These are phyloP conservation scores for Phellopilus nigrolimitatus DNA, from an alignment of 1,284 basidiomycete species.

Conservation along the genomic window DNA sequence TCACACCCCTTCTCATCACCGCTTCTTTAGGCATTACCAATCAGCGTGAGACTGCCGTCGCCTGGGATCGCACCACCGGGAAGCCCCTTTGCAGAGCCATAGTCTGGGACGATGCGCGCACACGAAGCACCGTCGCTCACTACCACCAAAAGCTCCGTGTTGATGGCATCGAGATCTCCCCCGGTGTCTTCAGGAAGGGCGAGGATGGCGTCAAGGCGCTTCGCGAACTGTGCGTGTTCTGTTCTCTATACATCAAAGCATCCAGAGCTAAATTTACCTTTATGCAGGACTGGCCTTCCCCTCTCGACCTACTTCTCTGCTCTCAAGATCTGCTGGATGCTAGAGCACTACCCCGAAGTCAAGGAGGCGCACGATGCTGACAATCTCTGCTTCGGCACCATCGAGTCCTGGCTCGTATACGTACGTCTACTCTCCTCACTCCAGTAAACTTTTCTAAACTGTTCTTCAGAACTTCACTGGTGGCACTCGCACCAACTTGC, in stretches of 20 bases:
- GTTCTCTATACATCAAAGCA: neutral
- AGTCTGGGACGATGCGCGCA: conserved; percentile 95
- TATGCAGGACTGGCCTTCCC: conserved; percentile 78
- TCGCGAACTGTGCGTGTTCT: conserved; percentile 45
- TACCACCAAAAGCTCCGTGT: conserved; percentile 71
- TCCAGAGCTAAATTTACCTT: conserved; percentile 9
- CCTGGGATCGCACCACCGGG: conserved; percentile 89
- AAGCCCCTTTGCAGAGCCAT: conserved; percentile 87
- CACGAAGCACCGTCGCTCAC: conserved; percentile 76
- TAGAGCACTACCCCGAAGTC: conserved; percentile 83
- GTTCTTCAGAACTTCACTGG: conserved; percentile 75
- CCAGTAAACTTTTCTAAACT: conserved; percentile 12
- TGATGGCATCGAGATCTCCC: conserved; percentile 70
- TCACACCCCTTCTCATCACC: conserved; percentile 18
- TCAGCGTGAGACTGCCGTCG: conserved; percentile 94
- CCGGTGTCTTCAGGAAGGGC: conserved; percentile 67
- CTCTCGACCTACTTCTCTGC: conserved; percentile 96
- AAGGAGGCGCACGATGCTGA: conserved; percentile 77
- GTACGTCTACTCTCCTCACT: conserved; percentile 41
- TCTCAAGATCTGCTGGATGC: conserved; percentile 96
- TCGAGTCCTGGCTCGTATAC: conserved; percentile 95
- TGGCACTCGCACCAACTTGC: conserved; percentile 61
- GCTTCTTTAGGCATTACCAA: conserved; percentile 90
- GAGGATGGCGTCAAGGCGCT: conserved; percentile 63
- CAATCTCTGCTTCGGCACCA: conserved; percentile 87